Evolutionary conservation across 495 filamentous ascomycete genomes (phyloP), one percentile per base, ranked within the genome.

Genomic region (Daldinia vernicosa): DNA sequence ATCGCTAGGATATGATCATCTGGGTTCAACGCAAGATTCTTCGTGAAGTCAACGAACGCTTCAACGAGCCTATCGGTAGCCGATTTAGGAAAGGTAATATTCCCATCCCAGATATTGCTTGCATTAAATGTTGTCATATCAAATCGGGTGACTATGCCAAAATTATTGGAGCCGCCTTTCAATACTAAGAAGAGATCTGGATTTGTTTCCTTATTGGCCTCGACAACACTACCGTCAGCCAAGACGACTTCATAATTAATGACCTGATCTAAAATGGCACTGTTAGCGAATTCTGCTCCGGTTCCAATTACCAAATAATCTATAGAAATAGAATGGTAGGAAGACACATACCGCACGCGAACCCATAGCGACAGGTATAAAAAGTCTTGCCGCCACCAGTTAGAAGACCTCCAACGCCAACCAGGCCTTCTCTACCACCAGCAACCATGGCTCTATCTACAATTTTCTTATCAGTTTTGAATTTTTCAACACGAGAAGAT

Each of bases 341-440:
- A 15, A n/a, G 12, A 9, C 7, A 64, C 67, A 61, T 33, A 70
- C 62, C 82, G 64, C 82, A 86, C 12, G 69, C 81, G 57, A 80
- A 88, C 6, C 88, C 87, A 15, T 82, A 71, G 55, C 80, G 74
- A 67, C 78, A 80, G 17, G 81, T 79, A 71, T 83, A 84, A 65
- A 81, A 86, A 61, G 79, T 86, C 39, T 88, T 75, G 0, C 87
- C 87, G 35, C 86, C 87, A 14, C 88, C 88, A 6, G 88, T 83
- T 19, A 82, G 78, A 12, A 89, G 73, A 14, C 89, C 89, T 27
- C 86, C 83, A 3, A 89, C 84, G 27, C 89, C 89, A 50, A 91
- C 83, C 6, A 76, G 75, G 0, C 81, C 64, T 17, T 80, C 81
- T 17, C 89, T 83, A 8, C 88, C 88, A 7, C 89, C 89, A 15